These are phyloP conservation scores for Cryphonectria carpinicola DNA, from an alignment of 2,329 filamentous ascomycete species.

Conservation along the genomic window DNA sequence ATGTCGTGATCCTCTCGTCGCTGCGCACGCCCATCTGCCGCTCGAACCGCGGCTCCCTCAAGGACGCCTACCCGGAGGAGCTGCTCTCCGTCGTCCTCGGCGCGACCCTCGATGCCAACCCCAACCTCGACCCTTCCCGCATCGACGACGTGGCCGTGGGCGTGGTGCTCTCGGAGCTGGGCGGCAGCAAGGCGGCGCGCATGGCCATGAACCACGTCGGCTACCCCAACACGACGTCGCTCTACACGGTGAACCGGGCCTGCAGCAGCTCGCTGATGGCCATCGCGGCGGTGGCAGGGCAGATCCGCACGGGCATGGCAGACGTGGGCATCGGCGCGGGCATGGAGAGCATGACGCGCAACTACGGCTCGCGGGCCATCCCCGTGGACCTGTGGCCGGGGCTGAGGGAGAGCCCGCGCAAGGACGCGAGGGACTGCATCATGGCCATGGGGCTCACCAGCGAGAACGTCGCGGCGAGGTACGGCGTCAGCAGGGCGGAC, in stretches of 20 bases:
- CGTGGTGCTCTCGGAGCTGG: slow-evolving; percentile 87
- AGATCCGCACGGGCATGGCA: slow-evolving; percentile 75
- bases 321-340: slow-evolving; percentile 80
- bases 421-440: slow-evolving; percentile 81
- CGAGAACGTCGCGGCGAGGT: slow-evolving; percentile 83
- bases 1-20: slow-evolving; percentile 88
- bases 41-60: slow-evolving; percentile 80
- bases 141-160: slow-evolving; percentile 86
- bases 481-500: slow-evolving; percentile 72
- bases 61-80: slow-evolving; percentile 90
- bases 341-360: slow-evolving; percentile 95
- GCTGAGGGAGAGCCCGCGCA: slow-evolving; percentile 63
- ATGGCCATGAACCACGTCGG: slow-evolving; percentile 90
- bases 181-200: slow-evolving; percentile 85
- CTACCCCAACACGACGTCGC: slow-evolving; percentile 70
- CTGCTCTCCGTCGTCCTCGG: slow-evolving; percentile 70
- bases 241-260: slow-evolving; percentile 88
- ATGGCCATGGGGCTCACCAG: slow-evolving; percentile 93
- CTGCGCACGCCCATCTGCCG: slow-evolving; percentile 86
- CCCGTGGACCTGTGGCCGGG: slow-evolving; percentile 80
- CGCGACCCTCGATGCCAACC: slow-evolving; percentile 73
- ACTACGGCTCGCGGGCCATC: slow-evolving; percentile 85
- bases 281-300: slow-evolving; percentile 73
- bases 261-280: slow-evolving; percentile 80
- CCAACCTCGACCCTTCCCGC: slow-evolving; percentile 68